Evolutionary conservation across 345 rosid genomes (phyloP), one percentile per base, ranked within the genome.

Genomic region (Pseudoturritis turrita): DNA sequence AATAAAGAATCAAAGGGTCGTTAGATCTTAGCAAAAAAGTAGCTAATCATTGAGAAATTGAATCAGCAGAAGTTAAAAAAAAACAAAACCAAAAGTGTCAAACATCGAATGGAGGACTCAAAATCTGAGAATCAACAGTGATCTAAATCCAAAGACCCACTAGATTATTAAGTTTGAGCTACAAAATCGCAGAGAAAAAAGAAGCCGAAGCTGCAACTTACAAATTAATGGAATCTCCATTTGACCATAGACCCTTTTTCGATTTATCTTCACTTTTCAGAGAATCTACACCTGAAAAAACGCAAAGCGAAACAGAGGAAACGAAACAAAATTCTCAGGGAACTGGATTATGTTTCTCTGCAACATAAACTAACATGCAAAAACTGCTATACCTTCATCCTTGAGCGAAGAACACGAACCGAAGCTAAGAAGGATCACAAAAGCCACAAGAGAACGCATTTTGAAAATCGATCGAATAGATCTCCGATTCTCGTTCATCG

Each of bases 371-470:
- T 53, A 60, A 22, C 41, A 60, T 57, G 26, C 68, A 28, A 9
- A 41, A 25, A 10, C 17, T n/a, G 2, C 29, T 51, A 2, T 78
- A 92, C 96, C 96, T 80, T 87, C 88, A 11, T 80, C 81, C 37
- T 85, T 88, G 25, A 88, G 77, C 35, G 90, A 80, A 62, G 15
- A 81, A 47, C 86, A 79, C 9, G 62, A 67, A 35, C 78, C 57
- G 39, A 81, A 62, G 74, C 74, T 50, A 18, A 69, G 81, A 68
- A 51, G 75, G 43, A 83, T 41, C 23, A 77, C 62, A 44, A 82
- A 74, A 76, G 80, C 19, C 26, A 75, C 1, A 21, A 68, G 23
- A 62, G 21, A 55, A 60, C 62, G 52, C 41, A 74, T 29, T 23
- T 71, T 52, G 53, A 23, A 47, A 66, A 49, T 79, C 29, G 63